Evolutionary conservation across 192 early-diverging fungal genomes (phyloP).

Genomic region (Paraglomus occultum): DNA sequence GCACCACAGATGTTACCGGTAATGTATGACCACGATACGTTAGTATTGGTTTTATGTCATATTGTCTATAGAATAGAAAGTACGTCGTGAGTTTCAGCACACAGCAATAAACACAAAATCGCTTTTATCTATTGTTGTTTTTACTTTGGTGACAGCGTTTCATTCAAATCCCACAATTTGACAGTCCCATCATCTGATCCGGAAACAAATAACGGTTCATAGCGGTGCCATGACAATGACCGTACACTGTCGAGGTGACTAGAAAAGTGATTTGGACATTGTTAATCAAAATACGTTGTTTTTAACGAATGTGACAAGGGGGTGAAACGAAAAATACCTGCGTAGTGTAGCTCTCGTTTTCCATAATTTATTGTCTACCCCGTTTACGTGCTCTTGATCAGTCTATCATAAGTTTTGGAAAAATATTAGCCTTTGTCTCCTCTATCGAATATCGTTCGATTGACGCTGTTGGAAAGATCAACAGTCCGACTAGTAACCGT

Average conservation of each 20-base stretch:
- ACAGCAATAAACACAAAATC: too few relatives aligned
- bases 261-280: background rate
- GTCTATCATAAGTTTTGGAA: background rate
- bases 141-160: constrained; percentile 40
- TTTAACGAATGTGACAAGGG: background rate
- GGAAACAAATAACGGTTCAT: constrained; percentile 55
- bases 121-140: background rate
- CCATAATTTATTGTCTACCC: constrained; percentile 52
- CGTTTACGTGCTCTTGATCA: constrained; percentile 30
- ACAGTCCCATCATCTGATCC: constrained; percentile 81
- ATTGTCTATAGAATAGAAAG: background rate
- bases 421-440: too few relatives aligned
- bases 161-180: constrained; percentile 72
- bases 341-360: constrained; percentile 55
- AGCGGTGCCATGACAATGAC: constrained; percentile 57
- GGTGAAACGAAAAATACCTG: constrained; percentile 38
- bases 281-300: background rate
- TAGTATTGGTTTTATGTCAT: constrained; percentile 63
- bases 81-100: background rate
- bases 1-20: constrained; percentile 62
- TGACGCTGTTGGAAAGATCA: too few relatives aligned
- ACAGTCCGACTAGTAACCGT: too few relatives aligned
- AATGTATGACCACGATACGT: constrained; percentile 78
- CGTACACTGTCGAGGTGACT: constrained; percentile 75
- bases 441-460: too few relatives aligned